These are phyloP conservation scores for Argentina anserina DNA, from an alignment of 306 rosid genomes.

Conservation along the genomic window DNA sequence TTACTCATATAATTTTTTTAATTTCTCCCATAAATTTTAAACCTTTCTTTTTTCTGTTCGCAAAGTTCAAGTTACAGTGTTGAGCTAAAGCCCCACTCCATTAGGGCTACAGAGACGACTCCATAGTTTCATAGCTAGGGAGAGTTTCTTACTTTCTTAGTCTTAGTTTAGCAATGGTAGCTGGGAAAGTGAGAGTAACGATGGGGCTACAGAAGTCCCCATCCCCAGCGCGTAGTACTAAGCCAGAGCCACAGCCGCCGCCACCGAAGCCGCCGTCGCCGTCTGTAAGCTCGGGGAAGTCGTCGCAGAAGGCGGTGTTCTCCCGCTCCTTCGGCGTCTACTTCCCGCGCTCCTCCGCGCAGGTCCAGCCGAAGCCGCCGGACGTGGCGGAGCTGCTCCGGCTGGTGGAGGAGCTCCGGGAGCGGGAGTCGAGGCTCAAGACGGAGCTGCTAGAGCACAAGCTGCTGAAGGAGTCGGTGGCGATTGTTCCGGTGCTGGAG, in stretches of 20 bases:
- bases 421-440: conserved; percentile 82
- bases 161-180: conserved; percentile 66
- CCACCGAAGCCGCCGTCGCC: conserved; percentile 60
- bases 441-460: conserved; percentile 85
- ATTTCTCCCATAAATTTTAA: neutral
- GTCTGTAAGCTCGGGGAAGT: conserved; percentile 45
- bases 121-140: neutral
- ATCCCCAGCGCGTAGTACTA: conserved; percentile 46
- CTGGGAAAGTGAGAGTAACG: conserved; percentile 79
- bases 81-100: neutral
- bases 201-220: conserved; percentile 89
- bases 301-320: conserved; percentile 69
- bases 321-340: conserved; percentile 78
- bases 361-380: conserved; percentile 93
- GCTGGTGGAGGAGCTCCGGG: conserved; percentile 80
- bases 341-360: conserved; percentile 92
- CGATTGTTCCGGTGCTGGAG: conserved; percentile 76
- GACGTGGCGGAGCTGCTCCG: conserved; percentile 88
- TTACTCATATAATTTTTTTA: neutral
- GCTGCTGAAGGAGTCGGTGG: conserved; percentile 69
- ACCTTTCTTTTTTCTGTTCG: neutral
- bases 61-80: conserved; percentile 13
- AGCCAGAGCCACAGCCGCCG: conserved; percentile 24
- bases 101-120: conserved; percentile 9
- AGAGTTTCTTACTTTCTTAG: too few species aligned